Evolutionary conservation across 2,329 filamentous ascomycete genomes (phyloP).

Genomic region (Diaporthe sp.): DNA sequence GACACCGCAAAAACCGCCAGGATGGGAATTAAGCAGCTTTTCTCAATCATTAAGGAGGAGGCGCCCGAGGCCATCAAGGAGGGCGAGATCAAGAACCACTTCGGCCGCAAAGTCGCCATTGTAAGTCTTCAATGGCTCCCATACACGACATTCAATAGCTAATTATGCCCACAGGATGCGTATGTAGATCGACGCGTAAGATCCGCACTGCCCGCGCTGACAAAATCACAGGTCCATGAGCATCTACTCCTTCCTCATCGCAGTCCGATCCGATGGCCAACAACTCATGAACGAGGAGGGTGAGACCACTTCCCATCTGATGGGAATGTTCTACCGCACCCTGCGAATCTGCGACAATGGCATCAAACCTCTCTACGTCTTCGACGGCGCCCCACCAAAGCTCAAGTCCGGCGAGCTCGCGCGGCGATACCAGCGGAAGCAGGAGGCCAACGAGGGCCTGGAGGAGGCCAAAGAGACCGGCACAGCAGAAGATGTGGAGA

Average conservation of each 20-base stretch:
- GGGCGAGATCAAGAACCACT: slow-evolving; percentile 98
- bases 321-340: slow-evolving; percentile 99
- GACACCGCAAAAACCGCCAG: slow-evolving; percentile 42
- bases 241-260: slow-evolving; percentile 98
- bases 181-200: slow-evolving; percentile 49
- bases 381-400: slow-evolving; percentile 96
- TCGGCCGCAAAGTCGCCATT: slow-evolving; percentile 97
- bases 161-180: slow-evolving; percentile 63
- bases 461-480: slow-evolving; percentile 98
- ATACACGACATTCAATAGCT: slow-evolving; percentile 1
- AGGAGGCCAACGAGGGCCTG: slow-evolving; percentile 88
- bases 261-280: slow-evolving; percentile 95
- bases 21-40: slow-evolving; percentile 80
- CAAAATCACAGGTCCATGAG: slow-evolving; percentile 82
- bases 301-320: slow-evolving; percentile 96
- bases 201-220: slow-evolving; percentile 34
- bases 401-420: slow-evolving; percentile 97
- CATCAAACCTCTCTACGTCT: slow-evolving; percentile 98
- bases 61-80: slow-evolving; percentile 96
- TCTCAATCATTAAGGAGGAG: slow-evolving; percentile 88
- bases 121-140: slow-evolving; percentile 65
- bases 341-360: slow-evolving; percentile 98
- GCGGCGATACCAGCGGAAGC: slow-evolving; percentile 95
- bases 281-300: slow-evolving; percentile 95
- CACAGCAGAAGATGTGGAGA: slow-evolving; percentile 97